Conservation (phyloP, 257 asterid genomes). For the Penstemon eatonii region DNA sequence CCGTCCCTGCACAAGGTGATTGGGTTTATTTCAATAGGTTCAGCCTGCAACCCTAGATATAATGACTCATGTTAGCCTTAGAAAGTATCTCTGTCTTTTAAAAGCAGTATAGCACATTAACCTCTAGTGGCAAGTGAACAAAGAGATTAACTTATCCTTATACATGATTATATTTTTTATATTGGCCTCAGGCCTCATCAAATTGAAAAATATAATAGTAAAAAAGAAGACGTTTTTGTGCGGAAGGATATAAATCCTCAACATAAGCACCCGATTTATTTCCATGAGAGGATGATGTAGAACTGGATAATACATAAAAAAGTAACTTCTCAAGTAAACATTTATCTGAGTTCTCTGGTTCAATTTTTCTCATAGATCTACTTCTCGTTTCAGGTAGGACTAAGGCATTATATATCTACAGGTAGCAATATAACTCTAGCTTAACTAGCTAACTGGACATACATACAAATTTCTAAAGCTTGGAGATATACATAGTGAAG, state of each 20-base stretch:
- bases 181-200: neutral
- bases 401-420: neutral
- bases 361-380: neutral
- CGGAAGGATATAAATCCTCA: too few relatives aligned
- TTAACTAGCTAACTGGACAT: constrained; percentile 3
- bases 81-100: too few relatives aligned
- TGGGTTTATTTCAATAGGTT: too few relatives aligned
- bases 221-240: neutral
- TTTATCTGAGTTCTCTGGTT: neutral
- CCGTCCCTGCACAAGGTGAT: too few relatives aligned
- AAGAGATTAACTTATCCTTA: too few relatives aligned
- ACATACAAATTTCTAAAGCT: neutral
- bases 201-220: too few relatives aligned
- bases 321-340: too few relatives aligned
- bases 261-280: neutral
- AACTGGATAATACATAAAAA: too few relatives aligned
- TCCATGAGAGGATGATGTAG: neutral
- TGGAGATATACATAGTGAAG: neutral
- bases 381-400: constrained; percentile 11
- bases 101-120: too few relatives aligned
- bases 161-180: neutral
- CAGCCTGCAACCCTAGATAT: too few relatives aligned
- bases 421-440: neutral
- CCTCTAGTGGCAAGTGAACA: too few relatives aligned
- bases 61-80: too few relatives aligned